Conservation (phyloP, 2,329 filamentous ascomycete genomes). For the Aspergillus uvarum region DNA sequence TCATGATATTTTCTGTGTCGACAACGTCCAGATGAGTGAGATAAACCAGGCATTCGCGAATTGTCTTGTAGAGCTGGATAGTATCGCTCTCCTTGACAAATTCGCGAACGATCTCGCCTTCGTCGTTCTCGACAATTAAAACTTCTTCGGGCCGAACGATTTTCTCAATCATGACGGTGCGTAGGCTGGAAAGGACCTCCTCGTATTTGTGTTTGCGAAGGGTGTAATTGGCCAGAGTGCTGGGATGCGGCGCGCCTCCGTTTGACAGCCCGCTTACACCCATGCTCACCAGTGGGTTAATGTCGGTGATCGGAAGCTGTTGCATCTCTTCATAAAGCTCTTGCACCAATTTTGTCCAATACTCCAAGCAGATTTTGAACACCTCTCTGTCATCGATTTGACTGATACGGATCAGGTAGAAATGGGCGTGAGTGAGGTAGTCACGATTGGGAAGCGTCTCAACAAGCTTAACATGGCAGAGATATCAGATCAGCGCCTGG, state of each 20-base stretch:
- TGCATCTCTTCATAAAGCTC: conserved; percentile 99
- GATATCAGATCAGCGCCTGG: neutral
- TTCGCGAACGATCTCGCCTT: conserved; percentile 97
- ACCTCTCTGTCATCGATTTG: conserved; percentile 99
- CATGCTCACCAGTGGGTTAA: conserved; percentile 85
- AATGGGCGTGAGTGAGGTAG: conserved; percentile 92
- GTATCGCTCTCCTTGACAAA: conserved; percentile 99
- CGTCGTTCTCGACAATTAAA: conserved; percentile 97
- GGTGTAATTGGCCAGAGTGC: conserved; percentile 82
- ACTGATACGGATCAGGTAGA: conserved; percentile 96
- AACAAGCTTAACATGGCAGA: conserved; percentile 62
- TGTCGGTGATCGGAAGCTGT: conserved; percentile 84
- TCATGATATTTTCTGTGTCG: conserved; percentile 99
- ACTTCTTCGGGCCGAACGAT: conserved; percentile 99
- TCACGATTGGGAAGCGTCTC: conserved; percentile 95
- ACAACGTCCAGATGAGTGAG: conserved; percentile 95
- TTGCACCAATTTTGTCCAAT: conserved; percentile 98
- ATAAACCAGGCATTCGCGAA: conserved; percentile 93
- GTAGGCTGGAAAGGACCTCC: conserved; percentile 87
- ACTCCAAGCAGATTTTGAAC: conserved; percentile 98
- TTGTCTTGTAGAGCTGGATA: conserved; percentile 98
- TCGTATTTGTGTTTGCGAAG: conserved; percentile 97
- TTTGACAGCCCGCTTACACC: conserved; percentile 68
- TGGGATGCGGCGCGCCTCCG: conserved; percentile 81
- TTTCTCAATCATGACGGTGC: conserved; percentile 99